These are phyloP conservation scores for Kluyveromyces marxianus DNA, from an alignment of 1,139 yeast species.

Conservation along the genomic window DNA sequence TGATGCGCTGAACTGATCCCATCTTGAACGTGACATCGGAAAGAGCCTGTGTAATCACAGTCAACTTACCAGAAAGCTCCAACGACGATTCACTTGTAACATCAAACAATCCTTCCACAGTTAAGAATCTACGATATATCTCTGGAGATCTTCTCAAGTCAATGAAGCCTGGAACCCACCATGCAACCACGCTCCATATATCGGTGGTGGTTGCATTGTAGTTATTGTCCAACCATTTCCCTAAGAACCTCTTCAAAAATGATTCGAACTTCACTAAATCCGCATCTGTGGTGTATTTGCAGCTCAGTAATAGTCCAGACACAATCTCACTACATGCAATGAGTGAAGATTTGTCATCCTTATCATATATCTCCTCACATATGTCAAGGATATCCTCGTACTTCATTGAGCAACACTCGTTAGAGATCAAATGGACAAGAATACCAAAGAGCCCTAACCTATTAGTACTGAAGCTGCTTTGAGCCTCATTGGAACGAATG, in stretches of 20 bases:
- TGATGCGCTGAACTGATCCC: conserved; percentile 41
- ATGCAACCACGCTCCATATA: conserved; percentile 71
- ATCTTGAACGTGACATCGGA: conserved; percentile 54
- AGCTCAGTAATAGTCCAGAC: conserved; percentile 48
- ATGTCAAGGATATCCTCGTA: conserved; percentile 44
- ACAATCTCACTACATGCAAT: conserved; percentile 55
- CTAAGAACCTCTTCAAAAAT: conserved; percentile 40
- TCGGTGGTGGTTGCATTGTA: conserved; percentile 69
- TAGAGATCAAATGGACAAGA: conserved; percentile 40
- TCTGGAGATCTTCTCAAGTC: conserved; percentile 63
- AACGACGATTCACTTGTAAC: conserved; percentile 56
- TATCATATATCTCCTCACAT: conserved; percentile 44
- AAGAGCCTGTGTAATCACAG: conserved; percentile 49
- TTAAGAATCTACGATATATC: conserved; percentile 38
- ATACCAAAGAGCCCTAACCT: conserved; percentile 49
- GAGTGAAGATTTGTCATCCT: conserved; percentile 58
- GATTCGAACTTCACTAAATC: conserved; percentile 38
- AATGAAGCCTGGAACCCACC: conserved; percentile 63
- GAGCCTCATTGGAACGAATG: conserved; percentile 58
- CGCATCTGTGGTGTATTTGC: conserved; percentile 34
- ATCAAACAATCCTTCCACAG: conserved; percentile 41
- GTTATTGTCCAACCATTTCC: conserved; percentile 45
- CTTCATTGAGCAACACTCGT: conserved; percentile 33
- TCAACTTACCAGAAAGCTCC: conserved; percentile 52
- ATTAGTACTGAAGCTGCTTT: conserved; percentile 52